phyloP scores from a whole-genome alignment of 2,329 filamentous ascomycete genomes.

The Didymosphaeria variabile region DNA sequence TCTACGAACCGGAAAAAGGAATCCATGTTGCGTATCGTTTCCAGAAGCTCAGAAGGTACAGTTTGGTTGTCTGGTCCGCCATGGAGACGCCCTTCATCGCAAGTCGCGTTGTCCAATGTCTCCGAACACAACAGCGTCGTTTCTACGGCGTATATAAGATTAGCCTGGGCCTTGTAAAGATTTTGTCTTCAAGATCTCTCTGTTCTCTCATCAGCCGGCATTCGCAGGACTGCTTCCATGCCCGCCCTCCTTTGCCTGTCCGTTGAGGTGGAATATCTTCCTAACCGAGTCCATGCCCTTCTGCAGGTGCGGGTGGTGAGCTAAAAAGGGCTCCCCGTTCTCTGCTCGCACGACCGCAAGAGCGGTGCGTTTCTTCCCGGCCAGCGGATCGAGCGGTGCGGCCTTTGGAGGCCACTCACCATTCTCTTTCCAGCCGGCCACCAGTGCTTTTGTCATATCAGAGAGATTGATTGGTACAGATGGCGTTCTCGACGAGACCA shows the following conservation, averaged over 20 bases:
- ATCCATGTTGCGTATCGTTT: background rate
- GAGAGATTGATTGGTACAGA: constrained; percentile 87
- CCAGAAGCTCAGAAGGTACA: background rate
- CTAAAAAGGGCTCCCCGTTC: constrained; percentile 40
- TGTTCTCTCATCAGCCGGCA: constrained; percentile 2
- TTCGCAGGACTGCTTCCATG: constrained; percentile 2
- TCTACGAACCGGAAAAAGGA: background rate
- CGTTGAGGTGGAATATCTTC: constrained; percentile 53
- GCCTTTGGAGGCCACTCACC: constrained; percentile 87
- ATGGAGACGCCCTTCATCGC: background rate
- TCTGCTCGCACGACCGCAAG: constrained; percentile 24
- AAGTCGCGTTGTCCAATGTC: background rate
- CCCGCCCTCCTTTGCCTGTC: constrained; percentile 22
- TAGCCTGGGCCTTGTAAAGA: background rate
- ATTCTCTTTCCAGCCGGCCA: constrained; percentile 90
- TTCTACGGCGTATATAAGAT: background rate
- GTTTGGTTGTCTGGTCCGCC: background rate
- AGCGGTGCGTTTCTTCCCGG: constrained; percentile 47
- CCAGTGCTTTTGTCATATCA: constrained; percentile 81
- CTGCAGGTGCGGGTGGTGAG: constrained; percentile 52
- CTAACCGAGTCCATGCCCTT: constrained; percentile 57
- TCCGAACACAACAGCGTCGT: background rate
- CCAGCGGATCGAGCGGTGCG: constrained; percentile 57
- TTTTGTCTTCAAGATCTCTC: background rate
- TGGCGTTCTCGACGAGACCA: constrained; percentile 80